These are phyloP conservation scores for Cystofilobasidium ferigula DNA, from an alignment of 768 basidiomycete species.

Conservation along the genomic window DNA sequence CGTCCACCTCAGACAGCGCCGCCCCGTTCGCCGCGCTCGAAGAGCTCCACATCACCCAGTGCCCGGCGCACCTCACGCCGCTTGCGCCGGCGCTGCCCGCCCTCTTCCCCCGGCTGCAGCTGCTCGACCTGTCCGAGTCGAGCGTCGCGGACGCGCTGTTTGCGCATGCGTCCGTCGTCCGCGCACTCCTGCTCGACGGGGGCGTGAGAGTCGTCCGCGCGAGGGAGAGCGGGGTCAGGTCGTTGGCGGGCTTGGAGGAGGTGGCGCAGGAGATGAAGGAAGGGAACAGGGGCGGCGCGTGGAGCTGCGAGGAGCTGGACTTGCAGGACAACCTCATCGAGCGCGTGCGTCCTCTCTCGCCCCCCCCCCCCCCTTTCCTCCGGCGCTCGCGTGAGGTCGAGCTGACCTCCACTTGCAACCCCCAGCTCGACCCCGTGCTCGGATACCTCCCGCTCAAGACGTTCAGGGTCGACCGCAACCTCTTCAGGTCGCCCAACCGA, in stretches of 20 bases:
- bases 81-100: not conserved
- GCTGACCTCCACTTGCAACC: not conserved
- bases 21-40: not conserved
- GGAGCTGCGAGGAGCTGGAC: constrained; percentile 24
- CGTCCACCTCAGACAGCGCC: not conserved
- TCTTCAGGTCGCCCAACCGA: constrained; percentile 26
- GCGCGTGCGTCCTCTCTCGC: constrained; percentile 2
- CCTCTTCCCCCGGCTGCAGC: not conserved
- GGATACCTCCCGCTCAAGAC: constrained; percentile 26
- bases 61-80: not conserved
- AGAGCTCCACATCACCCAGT: not conserved
- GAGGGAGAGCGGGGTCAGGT: constrained; percentile 10
- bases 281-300: not conserved
- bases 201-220: not conserved
- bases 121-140: constrained; percentile 7
- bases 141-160: not conserved
- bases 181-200: not conserved
- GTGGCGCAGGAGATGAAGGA: constrained; percentile 7
- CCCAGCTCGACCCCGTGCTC: constrained; percentile 22
- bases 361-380: not conserved
- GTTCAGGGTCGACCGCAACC: constrained; percentile 29
- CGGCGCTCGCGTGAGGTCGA: not conserved
- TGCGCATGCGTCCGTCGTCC: constrained; percentile 5
- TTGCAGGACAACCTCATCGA: constrained; percentile 19
- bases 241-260: constrained; percentile 4